Evolutionary conservation across 345 rosid genomes (phyloP).

Genomic region (Draba incana): DNA sequence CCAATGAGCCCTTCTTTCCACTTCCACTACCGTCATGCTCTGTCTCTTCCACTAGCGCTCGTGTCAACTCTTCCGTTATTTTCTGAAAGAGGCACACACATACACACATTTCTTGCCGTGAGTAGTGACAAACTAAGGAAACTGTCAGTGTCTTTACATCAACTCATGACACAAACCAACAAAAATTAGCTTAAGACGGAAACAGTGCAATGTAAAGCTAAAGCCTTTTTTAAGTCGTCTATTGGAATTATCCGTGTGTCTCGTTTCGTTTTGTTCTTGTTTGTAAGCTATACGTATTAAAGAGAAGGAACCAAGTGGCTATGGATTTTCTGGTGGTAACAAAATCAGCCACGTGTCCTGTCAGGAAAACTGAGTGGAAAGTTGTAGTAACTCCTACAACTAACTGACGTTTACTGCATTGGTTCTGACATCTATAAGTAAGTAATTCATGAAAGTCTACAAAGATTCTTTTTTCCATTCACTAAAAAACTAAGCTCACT

Average conservation of each 20-base stretch:
- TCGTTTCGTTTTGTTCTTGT: slow-evolving; percentile 37
- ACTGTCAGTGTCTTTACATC: slow-evolving; percentile 42
- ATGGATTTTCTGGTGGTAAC: slow-evolving; percentile 25
- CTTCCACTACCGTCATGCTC: slow-evolving; percentile 46
- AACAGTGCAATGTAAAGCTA: slow-evolving; percentile 21
- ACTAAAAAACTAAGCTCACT: slow-evolving; percentile 20
- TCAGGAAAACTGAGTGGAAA: slow-evolving; percentile 36
- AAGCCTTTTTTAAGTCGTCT: slow-evolving; percentile 29
- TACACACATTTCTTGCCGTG: slow-evolving; percentile 25
- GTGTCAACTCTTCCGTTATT: slow-evolving; percentile 75
- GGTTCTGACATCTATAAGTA: slow-evolving; percentile 27
- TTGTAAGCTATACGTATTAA: slow-evolving; percentile 29
- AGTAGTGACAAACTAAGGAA: slow-evolving; percentile 39
- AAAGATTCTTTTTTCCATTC: not conserved
- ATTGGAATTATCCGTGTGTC: slow-evolving; percentile 41
- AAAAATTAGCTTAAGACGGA: slow-evolving; percentile 4
- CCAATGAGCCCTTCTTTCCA: slow-evolving; percentile 48
- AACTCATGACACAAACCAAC: slow-evolving; percentile 42
- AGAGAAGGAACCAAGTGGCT: slow-evolving; percentile 36
- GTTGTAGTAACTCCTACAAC: slow-evolving; percentile 23
- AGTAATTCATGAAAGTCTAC: slow-evolving; percentile 12
- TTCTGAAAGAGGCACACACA: slow-evolving; percentile 57
- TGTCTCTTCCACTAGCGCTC: slow-evolving; percentile 70
- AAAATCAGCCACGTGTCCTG: slow-evolving; percentile 34
- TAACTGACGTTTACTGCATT: slow-evolving; percentile 16